Base-by-base conservation (phyloP, 208 protist species). In the Angomonas deanei region DNA sequence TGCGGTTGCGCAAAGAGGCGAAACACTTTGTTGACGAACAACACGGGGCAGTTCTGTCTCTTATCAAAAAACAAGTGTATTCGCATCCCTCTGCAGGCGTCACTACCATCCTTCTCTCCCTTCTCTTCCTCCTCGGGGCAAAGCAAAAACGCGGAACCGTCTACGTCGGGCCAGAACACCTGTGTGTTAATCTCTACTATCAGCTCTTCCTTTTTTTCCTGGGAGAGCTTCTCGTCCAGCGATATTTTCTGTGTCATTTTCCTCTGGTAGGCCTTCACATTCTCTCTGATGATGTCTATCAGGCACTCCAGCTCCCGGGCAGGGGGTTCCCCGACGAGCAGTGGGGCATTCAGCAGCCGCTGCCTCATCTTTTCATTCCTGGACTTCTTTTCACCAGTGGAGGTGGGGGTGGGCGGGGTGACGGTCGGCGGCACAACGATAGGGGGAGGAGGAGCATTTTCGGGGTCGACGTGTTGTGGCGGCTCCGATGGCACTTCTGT, bases 11-110 rank as follows among this genome's bases (percentile, higher is more conserved):
- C 68, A 48, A 78, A 79, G 26, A 86, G 65, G 13, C 80, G 74
- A 46, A 86, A 86, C 42, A 86, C 64, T 56, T 86, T 86, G 60
- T 74, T 78, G 26, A 86, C 76, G 26, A 75, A 74, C 28, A 86
- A 64, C 49, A 80, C 39, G 5, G 80, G 80, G 2, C 68, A 60
- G 42, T 79, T 79, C 32, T 72, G 72, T 49, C 57, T 50, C 17
- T 68, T 55, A 24, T 79, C 62, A 52, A 80, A 86, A 72, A 72
- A 80, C 30, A 86, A 50, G 42, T 74, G 61, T 24, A 82, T 75
- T 3, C 80, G 80, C 73, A 79, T 80, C 1, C 76, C 80, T 19
- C 67, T 68, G 28, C 34, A 61, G 23, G 63, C 56, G 5, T 64
- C 39, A 13, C 60, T 58, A 24, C 21, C 39, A 31, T 50, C 4